Base-by-base conservation (phyloP, 2,329 filamentous ascomycete genomes). In the Epicoccum nigrum region DNA sequence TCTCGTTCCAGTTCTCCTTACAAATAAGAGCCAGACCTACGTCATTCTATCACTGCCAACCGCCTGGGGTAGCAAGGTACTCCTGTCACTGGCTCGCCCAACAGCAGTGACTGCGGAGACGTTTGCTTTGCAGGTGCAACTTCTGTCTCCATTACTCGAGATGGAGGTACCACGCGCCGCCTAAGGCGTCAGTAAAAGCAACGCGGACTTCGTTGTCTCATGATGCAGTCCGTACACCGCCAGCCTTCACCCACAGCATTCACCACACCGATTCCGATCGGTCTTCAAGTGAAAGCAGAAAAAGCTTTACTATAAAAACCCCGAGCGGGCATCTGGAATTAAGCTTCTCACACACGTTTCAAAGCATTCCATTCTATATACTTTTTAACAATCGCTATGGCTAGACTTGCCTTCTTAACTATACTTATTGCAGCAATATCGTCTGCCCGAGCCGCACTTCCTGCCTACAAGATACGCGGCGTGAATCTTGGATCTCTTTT, bases 401-500 rank as follows among this genome's bases (percentile, higher is more conserved):
- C 16, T 8, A 43, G 33, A 39, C n/a, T 19, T 5, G 25, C 17
- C 11, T 23, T 31, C 15, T 13, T 44, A 19, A 21, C 30, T 13
- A 15, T 21, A 3, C 15, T 46, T 6, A 4, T 39, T 3, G 11
- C 27, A 7, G 23, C 15, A 6, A 7, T 20, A 2, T 44, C 47
- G 1, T n/a, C 9, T 9, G 17, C 21, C 16, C 23, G 13, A 2
- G 47, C 47, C 15, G 15, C 19, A 12, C 50, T 60, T 12, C 54
- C 60, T 1, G 44, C 6, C 37, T 27, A 49, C 30, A 82, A 81
- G 61, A 79, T 84, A 42, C 78, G 81, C 4, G 82, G 82, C 25
- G 81, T 84, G 50, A 83, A 84, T 57, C 67, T 83, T 3, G 80
- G 82, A 7, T 76, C 77, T 1, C 72, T 77, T 30, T 81, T 83